These are phyloP conservation scores for Nicotiana undulata DNA, from an alignment of 257 asterid species.

Conservation along the genomic window DNA sequence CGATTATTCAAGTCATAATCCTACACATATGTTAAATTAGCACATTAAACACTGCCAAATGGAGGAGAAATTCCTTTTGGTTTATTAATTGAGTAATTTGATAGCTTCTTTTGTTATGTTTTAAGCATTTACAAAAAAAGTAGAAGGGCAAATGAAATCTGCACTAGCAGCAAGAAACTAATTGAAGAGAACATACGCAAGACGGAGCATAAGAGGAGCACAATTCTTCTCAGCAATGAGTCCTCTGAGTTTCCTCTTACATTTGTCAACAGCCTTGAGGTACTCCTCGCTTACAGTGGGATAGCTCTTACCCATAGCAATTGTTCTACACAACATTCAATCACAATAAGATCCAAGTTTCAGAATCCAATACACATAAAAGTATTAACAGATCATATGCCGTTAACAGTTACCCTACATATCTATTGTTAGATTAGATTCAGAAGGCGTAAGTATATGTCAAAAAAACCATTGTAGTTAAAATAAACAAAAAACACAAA, in stretches of 20 bases:
- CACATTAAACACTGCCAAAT: background rate
- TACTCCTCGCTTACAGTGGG: constrained; percentile 77
- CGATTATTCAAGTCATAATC: too few species aligned
- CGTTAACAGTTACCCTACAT: background rate
- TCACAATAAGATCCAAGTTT: background rate
- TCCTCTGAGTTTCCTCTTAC: constrained; percentile 79
- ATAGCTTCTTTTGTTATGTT: background rate
- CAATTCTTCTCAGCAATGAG: constrained; percentile 81
- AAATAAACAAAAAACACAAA: background rate
- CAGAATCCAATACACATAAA: background rate
- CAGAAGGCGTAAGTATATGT: background rate
- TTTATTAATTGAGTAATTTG: background rate
- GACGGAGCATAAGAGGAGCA: constrained; percentile 89
- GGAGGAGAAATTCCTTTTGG: background rate
- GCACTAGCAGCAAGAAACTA: background rate
- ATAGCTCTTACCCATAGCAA: constrained; percentile 63
- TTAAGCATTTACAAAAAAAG: background rate
- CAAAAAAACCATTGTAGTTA: background rate
- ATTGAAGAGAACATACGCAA: constrained; percentile 40
- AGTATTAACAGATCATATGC: background rate
- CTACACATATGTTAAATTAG: background rate
- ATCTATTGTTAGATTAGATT: background rate
- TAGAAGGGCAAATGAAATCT: background rate
- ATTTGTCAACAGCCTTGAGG: constrained; percentile 63
- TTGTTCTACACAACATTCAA: constrained; percentile 10